phyloP scores from a whole-genome alignment of 495 filamentous ascomycete species.

The Alectoria sarmentosa region DNA sequence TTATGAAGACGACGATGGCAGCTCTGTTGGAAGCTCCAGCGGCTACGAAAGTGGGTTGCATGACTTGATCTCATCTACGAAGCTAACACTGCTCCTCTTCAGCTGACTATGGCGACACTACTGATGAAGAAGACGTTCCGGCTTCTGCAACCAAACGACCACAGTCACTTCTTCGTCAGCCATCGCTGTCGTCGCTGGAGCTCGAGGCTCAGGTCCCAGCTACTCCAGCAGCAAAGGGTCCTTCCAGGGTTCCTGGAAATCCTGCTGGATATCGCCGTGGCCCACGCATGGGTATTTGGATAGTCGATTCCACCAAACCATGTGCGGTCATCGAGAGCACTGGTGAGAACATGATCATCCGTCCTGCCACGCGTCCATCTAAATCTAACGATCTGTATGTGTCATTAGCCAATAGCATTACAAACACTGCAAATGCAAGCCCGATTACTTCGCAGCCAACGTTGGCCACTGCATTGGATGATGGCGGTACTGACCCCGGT shows the following conservation, averaged over 20 bases:
- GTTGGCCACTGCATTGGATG: constrained; percentile 37
- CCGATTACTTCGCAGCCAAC: constrained; percentile 26
- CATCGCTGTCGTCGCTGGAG: constrained; percentile 34
- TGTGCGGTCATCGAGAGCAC: constrained; percentile 64
- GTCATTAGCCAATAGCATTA: constrained; percentile 40
- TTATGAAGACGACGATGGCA: constrained; percentile 41
- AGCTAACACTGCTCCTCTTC: constrained; percentile 46
- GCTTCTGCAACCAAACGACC: constrained; percentile 48
- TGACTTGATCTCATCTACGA: constrained; percentile 27
- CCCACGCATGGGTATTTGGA: constrained; percentile 49
- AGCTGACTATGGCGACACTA: constrained; percentile 79
- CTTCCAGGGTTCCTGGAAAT: constrained; percentile 34
- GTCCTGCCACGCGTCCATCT: constrained; percentile 37
- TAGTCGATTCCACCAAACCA: constrained; percentile 56
- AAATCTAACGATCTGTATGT: constrained; percentile 11
- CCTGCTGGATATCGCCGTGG: constrained; percentile 46
- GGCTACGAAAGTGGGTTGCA: constrained; percentile 69
- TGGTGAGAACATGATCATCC: constrained; percentile 66
- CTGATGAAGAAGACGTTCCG: constrained; percentile 69
- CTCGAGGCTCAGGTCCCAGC: neutral
- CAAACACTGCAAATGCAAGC: constrained; percentile 48
- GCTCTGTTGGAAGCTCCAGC: constrained; percentile 55
- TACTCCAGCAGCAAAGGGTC: constrained; percentile 28
- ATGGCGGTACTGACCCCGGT: constrained; percentile 46
- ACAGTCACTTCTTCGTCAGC: constrained; percentile 49